phyloP scores from a whole-genome alignment of 805 yeast genomes.

The Candida ipomoeae region DNA sequence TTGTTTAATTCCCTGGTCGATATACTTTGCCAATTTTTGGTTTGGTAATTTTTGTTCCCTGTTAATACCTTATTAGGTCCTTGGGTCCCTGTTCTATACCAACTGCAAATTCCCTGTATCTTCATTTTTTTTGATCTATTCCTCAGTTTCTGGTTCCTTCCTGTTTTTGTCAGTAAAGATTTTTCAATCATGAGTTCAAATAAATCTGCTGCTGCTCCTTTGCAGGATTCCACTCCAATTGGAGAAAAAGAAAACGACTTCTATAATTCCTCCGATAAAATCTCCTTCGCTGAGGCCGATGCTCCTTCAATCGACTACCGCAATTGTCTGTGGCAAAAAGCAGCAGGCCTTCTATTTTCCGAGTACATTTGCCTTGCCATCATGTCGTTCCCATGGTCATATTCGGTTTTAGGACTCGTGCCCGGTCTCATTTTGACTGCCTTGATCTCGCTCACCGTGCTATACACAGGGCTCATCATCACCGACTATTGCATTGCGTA shows the following conservation, averaged over 20 bases:
- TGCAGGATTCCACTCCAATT: neutral
- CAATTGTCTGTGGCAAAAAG: conserved; percentile 54
- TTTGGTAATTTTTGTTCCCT: no score
- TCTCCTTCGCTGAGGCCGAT: conserved; percentile 5
- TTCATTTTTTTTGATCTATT: no score
- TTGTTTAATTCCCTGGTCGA: no score
- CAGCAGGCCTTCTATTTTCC: conserved; percentile 56
- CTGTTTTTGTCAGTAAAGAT: no score
- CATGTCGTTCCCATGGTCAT: conserved; percentile 66
- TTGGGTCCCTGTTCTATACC: no score
- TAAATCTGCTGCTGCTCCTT: neutral
- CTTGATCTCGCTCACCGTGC: conserved; percentile 46
- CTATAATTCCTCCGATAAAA: conserved; percentile 5
- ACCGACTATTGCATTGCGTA: conserved; percentile 51
- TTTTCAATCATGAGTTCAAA: neutral
- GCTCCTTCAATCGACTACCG: conserved; percentile 40
- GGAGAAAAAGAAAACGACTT: conserved; percentile 1
- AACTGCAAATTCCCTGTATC: no score
- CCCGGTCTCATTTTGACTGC: conserved; percentile 55
- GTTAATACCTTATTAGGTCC: no score
- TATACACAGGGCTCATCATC: conserved; percentile 54
- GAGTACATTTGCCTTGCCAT: conserved; percentile 61
- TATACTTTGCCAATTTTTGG: no score
- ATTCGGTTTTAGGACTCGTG: conserved; percentile 53
- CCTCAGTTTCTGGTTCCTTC: no score